Percentiles rank a stretch among this genome's conserved stretches.
These are phyloP conservation scores for Coemansia aciculifera DNA, from an alignment of 192 early-diverging fungal genomes.

Conservation along the genomic window DNA sequence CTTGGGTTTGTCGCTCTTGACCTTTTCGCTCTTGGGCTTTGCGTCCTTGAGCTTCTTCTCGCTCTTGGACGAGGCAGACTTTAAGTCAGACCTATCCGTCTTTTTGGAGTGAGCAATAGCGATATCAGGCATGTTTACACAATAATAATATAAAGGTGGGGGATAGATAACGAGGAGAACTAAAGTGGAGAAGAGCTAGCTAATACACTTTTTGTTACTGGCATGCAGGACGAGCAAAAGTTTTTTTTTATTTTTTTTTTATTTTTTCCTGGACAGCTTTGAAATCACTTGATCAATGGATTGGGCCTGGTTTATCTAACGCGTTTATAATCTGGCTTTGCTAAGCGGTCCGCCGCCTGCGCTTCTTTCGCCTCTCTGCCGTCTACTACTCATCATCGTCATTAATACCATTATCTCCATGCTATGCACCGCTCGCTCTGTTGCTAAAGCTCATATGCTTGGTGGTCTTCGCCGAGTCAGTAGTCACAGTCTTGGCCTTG, in stretches of 20 bases:
- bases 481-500: slow-evolving; percentile 13
- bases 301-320: not conserved
- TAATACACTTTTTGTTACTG: not conserved
- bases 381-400: not conserved
- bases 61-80: slow-evolving; percentile 22
- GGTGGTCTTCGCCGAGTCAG: not conserved
- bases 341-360: not conserved
- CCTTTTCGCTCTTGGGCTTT: slow-evolving; percentile 34
- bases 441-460: not conserved
- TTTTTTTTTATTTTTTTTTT: slow-evolving; percentile 10
- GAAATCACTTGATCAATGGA: not conserved
- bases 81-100: slow-evolving; percentile 9
- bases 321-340: not conserved
- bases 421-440: not conserved
- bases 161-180: not conserved
- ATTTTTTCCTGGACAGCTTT: too few species aligned
- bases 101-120: slow-evolving; percentile 11
- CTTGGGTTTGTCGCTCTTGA: slow-evolving; percentile 18
- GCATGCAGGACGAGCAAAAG: not conserved
- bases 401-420: not conserved
- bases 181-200: not conserved
- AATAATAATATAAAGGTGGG: not conserved
- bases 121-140: slow-evolving; percentile 23
- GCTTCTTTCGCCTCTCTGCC: not conserved
- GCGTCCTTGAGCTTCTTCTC: slow-evolving; percentile 31